A percentile compares a stretch with the other conserved stretches of the same genome.
Evolutionary conservation across 2,329 filamentous ascomycete species (phyloP).

Genomic region (Phialophora tarda): DNA sequence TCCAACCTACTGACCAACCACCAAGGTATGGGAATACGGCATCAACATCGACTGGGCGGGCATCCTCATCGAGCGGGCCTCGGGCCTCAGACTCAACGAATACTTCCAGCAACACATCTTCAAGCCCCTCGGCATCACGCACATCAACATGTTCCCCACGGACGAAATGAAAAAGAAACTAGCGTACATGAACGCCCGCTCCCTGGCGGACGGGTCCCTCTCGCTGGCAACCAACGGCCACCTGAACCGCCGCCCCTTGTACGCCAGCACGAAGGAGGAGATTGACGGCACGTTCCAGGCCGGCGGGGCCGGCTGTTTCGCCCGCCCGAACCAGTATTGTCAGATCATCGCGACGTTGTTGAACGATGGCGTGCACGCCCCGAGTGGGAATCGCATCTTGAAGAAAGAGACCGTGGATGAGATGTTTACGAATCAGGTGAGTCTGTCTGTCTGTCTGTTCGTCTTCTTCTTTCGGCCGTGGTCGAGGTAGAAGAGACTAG

Average conservation of each 20-base stretch:
- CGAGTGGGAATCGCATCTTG: slow-evolving; percentile 61
- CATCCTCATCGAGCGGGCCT: slow-evolving; percentile 54
- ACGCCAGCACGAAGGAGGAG: slow-evolving; percentile 52
- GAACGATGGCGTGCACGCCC: slow-evolving; percentile 67
- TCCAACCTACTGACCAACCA: background rate
- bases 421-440: slow-evolving; percentile 67
- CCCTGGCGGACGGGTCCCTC: slow-evolving; percentile 50
- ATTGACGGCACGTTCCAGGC: slow-evolving; percentile 62
- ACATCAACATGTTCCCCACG: slow-evolving; percentile 63
- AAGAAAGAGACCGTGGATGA: slow-evolving; percentile 62
- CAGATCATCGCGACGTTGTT: slow-evolving; percentile 65
- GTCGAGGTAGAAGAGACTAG: background rate
- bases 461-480: background rate
- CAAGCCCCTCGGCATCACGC: slow-evolving; percentile 55
- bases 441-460: slow-evolving; percentile 35
- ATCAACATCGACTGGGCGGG: slow-evolving; percentile 63
- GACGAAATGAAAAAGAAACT: slow-evolving; percentile 60
- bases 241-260: slow-evolving; percentile 54
- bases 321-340: slow-evolving; percentile 64
- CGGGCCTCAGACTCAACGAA: slow-evolving; percentile 53
- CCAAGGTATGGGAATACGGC: slow-evolving; percentile 62
- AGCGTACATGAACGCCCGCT: slow-evolving; percentile 63
- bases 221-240: slow-evolving; percentile 54
- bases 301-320: slow-evolving; percentile 68
- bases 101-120: slow-evolving; percentile 59